Percentiles rank a stretch among this genome's conserved stretches.
Evolutionary conservation across 140 eudicot genomes (phyloP).

Genomic region (Anethum foeniculum): DNA sequence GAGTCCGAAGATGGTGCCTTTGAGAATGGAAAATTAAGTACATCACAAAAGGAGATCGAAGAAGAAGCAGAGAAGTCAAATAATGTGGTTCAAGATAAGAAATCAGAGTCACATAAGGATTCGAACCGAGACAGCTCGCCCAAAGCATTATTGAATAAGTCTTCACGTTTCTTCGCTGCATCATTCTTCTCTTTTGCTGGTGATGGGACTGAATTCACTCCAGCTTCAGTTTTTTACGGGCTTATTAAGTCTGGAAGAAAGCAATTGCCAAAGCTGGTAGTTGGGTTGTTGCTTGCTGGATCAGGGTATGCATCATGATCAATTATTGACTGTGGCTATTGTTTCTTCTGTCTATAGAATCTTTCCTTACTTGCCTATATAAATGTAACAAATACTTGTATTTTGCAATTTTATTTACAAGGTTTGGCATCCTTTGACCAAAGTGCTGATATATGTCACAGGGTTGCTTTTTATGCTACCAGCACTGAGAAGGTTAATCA

Average conservation of each 20-base stretch:
- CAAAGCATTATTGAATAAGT: constrained; percentile 64
- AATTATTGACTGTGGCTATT: not conserved
- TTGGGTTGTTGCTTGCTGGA: constrained; percentile 69
- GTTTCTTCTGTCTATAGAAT: not conserved
- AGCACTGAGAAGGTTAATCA: constrained; percentile 42
- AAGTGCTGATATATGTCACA: constrained; percentile 38
- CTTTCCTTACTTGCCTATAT: not conserved
- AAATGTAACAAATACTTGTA: not conserved
- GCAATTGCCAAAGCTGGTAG: constrained; percentile 67
- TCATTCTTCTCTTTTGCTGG: constrained; percentile 80
- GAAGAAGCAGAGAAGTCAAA: constrained; percentile 53
- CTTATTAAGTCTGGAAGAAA: constrained; percentile 53
- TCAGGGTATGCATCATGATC: constrained; percentile 57
- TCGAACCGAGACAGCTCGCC: constrained; percentile 53
- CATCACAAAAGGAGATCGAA: constrained; percentile 38
- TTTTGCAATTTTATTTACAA: not conserved
- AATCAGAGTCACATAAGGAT: constrained; percentile 62
- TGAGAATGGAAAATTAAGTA: constrained; percentile 35
- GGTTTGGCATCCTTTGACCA: constrained; percentile 22
- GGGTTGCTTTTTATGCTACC: constrained; percentile 61
- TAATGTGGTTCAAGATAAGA: constrained; percentile 42
- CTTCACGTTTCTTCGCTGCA: constrained; percentile 96
- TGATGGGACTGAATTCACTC: constrained; percentile 78
- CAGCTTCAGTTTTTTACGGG: constrained; percentile 54
- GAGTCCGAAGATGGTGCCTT: constrained; percentile 43